Evolutionary conservation across 768 basidiomycete genomes (phyloP), one percentile per base, ranked within the genome.

Genomic region (Suillus subalutaceus): DNA sequence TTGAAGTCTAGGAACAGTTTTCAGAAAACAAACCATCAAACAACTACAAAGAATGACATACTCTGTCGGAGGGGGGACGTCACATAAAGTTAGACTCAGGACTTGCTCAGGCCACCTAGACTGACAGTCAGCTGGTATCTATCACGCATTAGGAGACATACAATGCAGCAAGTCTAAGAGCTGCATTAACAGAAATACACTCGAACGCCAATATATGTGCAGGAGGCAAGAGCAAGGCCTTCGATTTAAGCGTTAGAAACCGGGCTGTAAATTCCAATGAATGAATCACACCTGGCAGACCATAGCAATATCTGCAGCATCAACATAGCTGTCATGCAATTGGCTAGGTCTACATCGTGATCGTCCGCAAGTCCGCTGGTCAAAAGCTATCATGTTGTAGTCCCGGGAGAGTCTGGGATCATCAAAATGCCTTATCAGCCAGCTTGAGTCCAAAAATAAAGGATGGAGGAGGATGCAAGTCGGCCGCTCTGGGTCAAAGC

Each of bases 341-440:
- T 83, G 85, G 59, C 78, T 86, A 4, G 83, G 84, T 63, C 86
- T 82, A 67, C 79, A 83, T 3, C 75, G 74, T 4, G 89, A 90
- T 74, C 80, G 83, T 16, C 92, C 92, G 35, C 82, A 81, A 12
- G 84, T 82, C 13, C 92, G 86, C 71, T 86, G 85, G 74, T 93
- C 92, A 73, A 93, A 90, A 7, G 90, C 89, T 68, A 93, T 87
- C 38, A 93, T 74, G 72, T 93, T 93, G 77, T 83, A 92, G 50
- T 79, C 75, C 0, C 76, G 73, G 67, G 82, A 75, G 32, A 94
- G 77, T 52, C 91, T 83, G 0, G 84, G 84, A 75, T 93, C 91
- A 35, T 86, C 86, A 58, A 91, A 83, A 62, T 92, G 90, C 38
- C 83, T 79, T 37, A 83, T 80, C 65, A 90, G 78, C 90, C 90